Conservation (phyloP, 768 basidiomycete genomes). For the Collybia sp. region DNA sequence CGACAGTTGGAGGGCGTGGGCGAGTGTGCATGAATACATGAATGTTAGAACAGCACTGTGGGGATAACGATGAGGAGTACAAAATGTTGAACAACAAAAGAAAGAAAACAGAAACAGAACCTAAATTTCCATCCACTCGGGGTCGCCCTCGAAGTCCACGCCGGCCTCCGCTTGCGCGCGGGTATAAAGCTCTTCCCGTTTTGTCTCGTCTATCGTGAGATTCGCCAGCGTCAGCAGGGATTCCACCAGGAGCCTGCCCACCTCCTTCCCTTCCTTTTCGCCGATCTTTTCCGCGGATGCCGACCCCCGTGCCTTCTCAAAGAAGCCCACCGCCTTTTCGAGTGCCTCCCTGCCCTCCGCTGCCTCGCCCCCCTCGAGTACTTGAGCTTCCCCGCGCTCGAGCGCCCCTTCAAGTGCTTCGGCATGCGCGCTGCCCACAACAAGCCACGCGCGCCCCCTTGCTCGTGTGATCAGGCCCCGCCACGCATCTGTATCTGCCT, state of each 20-base stretch:
- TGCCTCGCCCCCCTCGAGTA: constrained; percentile 44
- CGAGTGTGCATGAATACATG: no score
- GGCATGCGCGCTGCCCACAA: constrained; percentile 47
- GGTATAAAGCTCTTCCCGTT: constrained; percentile 47
- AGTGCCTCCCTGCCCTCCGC: constrained; percentile 52
- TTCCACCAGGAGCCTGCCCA: constrained; percentile 41
- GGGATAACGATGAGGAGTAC: no score
- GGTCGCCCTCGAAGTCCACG: constrained; percentile 25
- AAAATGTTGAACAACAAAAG: no score
- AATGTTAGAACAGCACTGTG: no score
- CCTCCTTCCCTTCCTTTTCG: constrained; percentile 18
- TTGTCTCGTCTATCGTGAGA: constrained; percentile 41
- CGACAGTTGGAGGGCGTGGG: no score
- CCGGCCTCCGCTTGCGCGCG: constrained; percentile 46
- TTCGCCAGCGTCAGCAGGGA: constrained; percentile 58
- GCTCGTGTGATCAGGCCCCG: constrained; percentile 37
- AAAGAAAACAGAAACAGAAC: no score
- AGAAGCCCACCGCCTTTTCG: constrained; percentile 35
- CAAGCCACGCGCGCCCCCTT: constrained; percentile 51
- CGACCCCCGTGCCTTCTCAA: constrained; percentile 33
- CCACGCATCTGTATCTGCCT: constrained; percentile 50
- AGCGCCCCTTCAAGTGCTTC: constrained; percentile 53
- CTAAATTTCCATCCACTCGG: constrained; percentile 18
- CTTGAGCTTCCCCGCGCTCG: constrained; percentile 34
- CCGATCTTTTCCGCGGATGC: constrained; percentile 11